phyloP scores from a whole-genome alignment of 768 basidiomycete species.

The Tricholoma saponaceum region DNA sequence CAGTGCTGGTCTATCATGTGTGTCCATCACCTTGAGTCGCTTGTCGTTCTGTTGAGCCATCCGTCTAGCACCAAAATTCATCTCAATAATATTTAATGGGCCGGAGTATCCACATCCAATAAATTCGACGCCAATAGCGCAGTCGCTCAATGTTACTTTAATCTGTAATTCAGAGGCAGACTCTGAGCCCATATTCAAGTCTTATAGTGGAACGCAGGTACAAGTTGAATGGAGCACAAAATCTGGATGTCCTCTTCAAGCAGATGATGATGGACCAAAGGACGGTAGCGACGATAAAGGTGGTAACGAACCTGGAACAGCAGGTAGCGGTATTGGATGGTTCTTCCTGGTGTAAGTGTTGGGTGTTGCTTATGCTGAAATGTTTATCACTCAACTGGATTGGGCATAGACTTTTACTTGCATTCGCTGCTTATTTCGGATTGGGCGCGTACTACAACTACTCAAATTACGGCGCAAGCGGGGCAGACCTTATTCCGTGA shows the following conservation, averaged over 20 bases:
- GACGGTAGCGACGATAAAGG: constrained; percentile 19
- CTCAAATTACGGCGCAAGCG: constrained; percentile 80
- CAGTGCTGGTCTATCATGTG: constrained; percentile 34
- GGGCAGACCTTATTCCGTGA: constrained; percentile 80
- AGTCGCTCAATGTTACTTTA: constrained; percentile 59
- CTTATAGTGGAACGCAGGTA: constrained; percentile 55
- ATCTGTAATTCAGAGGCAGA: constrained; percentile 44
- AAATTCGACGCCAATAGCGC: constrained; percentile 39
- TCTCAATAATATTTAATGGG: constrained; percentile 58
- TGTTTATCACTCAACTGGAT: neutral
- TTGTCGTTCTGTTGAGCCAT: constrained; percentile 9
- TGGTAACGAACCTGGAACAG: constrained; percentile 25
- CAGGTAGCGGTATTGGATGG: constrained; percentile 80
- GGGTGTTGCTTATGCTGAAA: neutral
- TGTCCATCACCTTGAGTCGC: constrained; percentile 11
- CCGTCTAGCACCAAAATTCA: constrained; percentile 44
- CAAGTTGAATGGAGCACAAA: constrained; percentile 60
- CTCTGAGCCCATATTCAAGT: constrained; percentile 47
- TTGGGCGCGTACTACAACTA: constrained; percentile 88
- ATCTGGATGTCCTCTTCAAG: constrained; percentile 49
- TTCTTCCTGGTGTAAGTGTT: constrained; percentile 77
- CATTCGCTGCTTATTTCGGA: constrained; percentile 65
- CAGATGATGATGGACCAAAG: constrained; percentile 39
- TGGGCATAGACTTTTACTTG: constrained; percentile 51
- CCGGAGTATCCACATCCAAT: constrained; percentile 52